These are phyloP conservation scores for Tolypocladium sp. DNA, from an alignment of 2,329 filamentous ascomycete species.

Conservation along the genomic window DNA sequence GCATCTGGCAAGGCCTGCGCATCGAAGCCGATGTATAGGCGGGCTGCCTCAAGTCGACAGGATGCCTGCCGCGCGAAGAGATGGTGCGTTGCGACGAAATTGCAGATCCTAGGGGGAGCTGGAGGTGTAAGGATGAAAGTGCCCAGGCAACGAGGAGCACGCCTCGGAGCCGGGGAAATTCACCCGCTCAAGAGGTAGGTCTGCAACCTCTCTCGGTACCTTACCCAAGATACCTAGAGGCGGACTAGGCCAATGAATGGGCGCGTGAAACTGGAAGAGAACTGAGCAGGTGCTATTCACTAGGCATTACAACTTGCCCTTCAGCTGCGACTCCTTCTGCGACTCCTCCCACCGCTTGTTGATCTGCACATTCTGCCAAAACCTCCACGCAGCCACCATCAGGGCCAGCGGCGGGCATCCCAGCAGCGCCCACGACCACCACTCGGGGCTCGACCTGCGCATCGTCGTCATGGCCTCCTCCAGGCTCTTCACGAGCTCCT, in stretches of 20 bases:
- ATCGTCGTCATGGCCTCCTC: constrained; percentile 56
- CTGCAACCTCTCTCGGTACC: no score
- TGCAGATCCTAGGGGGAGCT: background rate
- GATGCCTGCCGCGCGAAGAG: background rate
- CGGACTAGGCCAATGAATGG: no score
- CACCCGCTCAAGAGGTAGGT: background rate
- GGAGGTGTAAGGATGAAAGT: background rate
- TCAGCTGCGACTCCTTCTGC: constrained; percentile 33
- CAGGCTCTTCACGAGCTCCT: constrained; percentile 60
- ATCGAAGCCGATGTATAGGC: background rate
- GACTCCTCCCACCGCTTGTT: constrained; percentile 59
- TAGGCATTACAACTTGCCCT: constrained; percentile 6
- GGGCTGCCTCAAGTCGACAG: background rate
- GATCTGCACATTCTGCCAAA: constrained; percentile 61
- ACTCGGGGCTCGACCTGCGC: constrained; percentile 54
- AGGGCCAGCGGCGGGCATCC: constrained; percentile 68
- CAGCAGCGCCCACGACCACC: constrained; percentile 72
- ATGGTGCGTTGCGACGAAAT: background rate
- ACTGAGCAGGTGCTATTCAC: background rate
- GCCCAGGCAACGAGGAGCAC: background rate
- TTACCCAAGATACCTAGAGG: background rate
- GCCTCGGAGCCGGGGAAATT: background rate
- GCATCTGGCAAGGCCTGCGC: background rate
- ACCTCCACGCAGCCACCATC: constrained; percentile 58
- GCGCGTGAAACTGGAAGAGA: background rate